Conservation (phyloP, 495 filamentous ascomycete species). For the Tuber brumale region DNA sequence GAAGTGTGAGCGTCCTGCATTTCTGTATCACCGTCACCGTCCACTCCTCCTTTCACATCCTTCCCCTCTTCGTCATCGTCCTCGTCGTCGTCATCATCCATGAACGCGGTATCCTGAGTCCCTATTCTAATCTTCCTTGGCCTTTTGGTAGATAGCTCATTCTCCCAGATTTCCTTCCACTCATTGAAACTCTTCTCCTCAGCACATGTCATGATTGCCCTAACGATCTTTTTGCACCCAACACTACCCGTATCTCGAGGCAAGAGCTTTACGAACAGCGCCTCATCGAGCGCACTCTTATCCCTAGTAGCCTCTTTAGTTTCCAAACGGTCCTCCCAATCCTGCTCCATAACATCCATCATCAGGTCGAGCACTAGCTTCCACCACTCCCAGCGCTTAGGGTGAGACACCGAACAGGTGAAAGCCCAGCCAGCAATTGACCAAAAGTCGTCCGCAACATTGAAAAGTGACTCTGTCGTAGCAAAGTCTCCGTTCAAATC, state of each 20-base stretch:
- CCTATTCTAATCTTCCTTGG: constrained; percentile 50
- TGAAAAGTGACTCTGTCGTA: constrained; percentile 62
- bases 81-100: constrained; percentile 40
- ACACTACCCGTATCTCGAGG: constrained; percentile 43
- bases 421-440: constrained; percentile 85
- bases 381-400: constrained; percentile 74
- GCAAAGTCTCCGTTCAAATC: constrained; percentile 52
- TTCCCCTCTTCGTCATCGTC: constrained; percentile 47
- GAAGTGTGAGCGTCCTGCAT: constrained; percentile 45
- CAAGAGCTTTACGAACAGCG: constrained; percentile 54
- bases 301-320: constrained; percentile 47
- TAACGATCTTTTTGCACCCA: constrained; percentile 51
- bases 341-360: constrained; percentile 67
- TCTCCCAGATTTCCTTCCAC: constrained; percentile 56
- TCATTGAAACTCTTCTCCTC: constrained; percentile 47
- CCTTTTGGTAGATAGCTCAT: constrained; percentile 58
- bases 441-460: constrained; percentile 77
- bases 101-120: constrained; percentile 43
- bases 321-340: constrained; percentile 59
- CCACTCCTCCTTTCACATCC: constrained; percentile 42
- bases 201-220: constrained; percentile 61
- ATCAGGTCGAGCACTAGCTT: constrained; percentile 72
- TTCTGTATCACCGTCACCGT: constrained; percentile 33
- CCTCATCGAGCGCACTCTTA: constrained; percentile 38
- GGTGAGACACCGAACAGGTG: constrained; percentile 70